Evolutionary conservation across 1,139 yeast species (phyloP), one percentile per base, ranked within the genome.

Genomic region (Casaregolazyma suthepensis): DNA sequence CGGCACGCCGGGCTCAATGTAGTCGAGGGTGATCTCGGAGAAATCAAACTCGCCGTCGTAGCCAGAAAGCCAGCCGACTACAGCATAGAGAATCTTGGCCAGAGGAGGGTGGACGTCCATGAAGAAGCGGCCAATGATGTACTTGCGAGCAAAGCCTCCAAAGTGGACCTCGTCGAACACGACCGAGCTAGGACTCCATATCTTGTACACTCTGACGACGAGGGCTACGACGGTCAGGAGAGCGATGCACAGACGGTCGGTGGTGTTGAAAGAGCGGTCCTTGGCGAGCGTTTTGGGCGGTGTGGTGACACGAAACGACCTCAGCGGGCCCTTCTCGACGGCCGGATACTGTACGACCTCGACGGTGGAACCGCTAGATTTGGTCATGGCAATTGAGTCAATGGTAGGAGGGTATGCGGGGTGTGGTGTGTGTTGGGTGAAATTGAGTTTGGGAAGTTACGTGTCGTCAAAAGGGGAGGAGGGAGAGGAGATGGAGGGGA

Each of bases 31-130:
- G 71, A 93, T 93, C 64, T 79, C 83, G 58, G 88, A 96, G 66
- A 93, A 93, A 69, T 93, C 89, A 74, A 91, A 93, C 50, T 79
- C 75, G 9, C 99, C 99, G 64, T 86, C 85, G 68, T 88, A 94
- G 1, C 97, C 96, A 55, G 85, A 81, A 45, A 93, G 68, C 80
- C 85, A 90, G 40, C 99, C 99, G 48, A 85, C 93, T 57, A 82
- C 80, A 0, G 98, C 99, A 71, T 90, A 87, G 61, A 91, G 76
- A 70, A 94, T 75, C 71, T 94, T 94, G 51, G 97, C 99, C 71
- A 94, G 86, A 18, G 99, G 99, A 43, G 99, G 99, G 71, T 94
- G 99, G 56, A 94, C 81, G 71, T 94, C 99, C 68, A 94, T 93
- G 70, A 89, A 94, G 70, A 87, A 84, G 45, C 77, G 74, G n/a